Evolutionary conservation across 805 yeast genomes (phyloP), one percentile per base, ranked within the genome.

Genomic region (Yamadazyma insecticola): DNA sequence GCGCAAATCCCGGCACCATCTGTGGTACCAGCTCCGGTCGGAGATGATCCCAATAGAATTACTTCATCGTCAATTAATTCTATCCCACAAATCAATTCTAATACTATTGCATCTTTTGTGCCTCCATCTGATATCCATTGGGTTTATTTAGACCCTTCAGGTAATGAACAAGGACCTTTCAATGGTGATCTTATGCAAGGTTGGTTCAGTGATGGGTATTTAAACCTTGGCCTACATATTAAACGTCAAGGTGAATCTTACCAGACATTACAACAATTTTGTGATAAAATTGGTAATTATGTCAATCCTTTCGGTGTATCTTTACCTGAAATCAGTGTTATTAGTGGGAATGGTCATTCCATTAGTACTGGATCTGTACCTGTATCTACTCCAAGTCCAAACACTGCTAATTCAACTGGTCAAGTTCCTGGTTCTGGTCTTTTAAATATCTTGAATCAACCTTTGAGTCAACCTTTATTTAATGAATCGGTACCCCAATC

Each of bases 161-260:
- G 83, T 4, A 67, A 57, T 30, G 78, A 76, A 39, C 95, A 85
- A 51, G 96, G 96, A 14, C 95, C 96, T 3, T 86, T 86, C 55
- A 64, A 66, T 28, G 87, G 89, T 2, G 52, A 57, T 16, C 57
- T 71, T 56, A 86, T 86, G 96, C 89, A 83, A 41, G 75, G 64
- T 30, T 86, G 96, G 96, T 75, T 71, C 36, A 48, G 70, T 6
- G 70, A 69, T 25, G 75, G 77, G 2, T 83, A 80, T 56, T 63
- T 85, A 43, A 60, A 60, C 23, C 64, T 62, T 8, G 75, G 69
- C 36, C 60, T 86, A 39, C 57, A 59, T 24, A 60, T 87, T 34
- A 69, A 81, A 33, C 70, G 90, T 19, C 71, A 64, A 13, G 86
- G 79, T 37, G 28, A 51, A 1, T 48, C 43, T 10, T 83, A 60